These are phyloP conservation scores for Trichomonas gallinae DNA, from an alignment of 208 protist genomes.

Conservation along the genomic window DNA sequence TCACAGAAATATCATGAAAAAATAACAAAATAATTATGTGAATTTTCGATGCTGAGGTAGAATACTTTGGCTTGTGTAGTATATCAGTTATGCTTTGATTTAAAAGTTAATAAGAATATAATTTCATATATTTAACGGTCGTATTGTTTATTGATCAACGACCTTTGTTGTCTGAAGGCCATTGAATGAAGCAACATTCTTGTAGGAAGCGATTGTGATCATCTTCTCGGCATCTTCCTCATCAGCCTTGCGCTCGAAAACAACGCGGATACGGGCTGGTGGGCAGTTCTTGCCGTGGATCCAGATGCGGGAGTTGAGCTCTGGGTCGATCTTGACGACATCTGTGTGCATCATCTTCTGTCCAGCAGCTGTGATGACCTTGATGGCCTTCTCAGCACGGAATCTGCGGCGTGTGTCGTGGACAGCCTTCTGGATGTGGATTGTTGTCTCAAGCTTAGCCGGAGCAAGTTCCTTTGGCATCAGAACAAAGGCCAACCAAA, in stretches of 20 bases:
- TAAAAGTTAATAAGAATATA: too few species aligned
- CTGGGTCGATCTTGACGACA: neutral
- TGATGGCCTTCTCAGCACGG: neutral
- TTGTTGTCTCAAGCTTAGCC: neutral
- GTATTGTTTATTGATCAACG: neutral
- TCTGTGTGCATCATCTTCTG: neutral
- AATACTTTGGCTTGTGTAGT: too few species aligned
- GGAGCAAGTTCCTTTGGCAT: neutral
- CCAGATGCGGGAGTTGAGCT: neutral
- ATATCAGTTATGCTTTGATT: too few species aligned
- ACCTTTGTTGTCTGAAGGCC: neutral
- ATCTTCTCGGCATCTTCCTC: neutral
- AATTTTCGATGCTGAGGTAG: too few species aligned
- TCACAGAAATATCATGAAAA: too few species aligned
- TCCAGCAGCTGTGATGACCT: neutral
- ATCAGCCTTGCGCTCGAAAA: conserved; percentile 3
- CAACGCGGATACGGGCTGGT: neutral
- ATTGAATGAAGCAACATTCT: neutral
- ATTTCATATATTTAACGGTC: too few species aligned
- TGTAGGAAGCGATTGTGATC: neutral
- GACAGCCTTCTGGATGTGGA: neutral
- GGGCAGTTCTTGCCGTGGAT: neutral
- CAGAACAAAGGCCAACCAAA: neutral
- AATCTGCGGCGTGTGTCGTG: neutral
- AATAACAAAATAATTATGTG: too few species aligned